A percentile compares a stretch with the other conserved stretches of the same genome.
These are phyloP conservation scores for Podospora comata DNA, from an alignment of 495 filamentous ascomycete species.

Conservation along the genomic window DNA sequence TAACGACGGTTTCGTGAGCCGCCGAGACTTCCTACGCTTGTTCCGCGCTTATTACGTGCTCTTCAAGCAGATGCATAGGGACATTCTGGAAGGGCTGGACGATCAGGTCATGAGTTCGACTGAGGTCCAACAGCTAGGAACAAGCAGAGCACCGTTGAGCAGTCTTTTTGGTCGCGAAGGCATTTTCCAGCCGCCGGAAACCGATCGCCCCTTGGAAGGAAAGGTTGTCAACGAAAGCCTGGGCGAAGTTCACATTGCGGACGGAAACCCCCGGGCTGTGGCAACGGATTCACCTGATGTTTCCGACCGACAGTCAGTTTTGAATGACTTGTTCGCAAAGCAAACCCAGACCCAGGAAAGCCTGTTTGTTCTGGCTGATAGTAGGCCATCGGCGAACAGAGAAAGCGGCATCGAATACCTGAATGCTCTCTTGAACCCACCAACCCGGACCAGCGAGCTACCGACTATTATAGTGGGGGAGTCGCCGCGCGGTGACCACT, in stretches of 20 bases:
- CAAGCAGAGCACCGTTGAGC: slow-evolving; percentile 75
- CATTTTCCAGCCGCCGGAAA: slow-evolving; percentile 57
- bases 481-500: slow-evolving; percentile 28
- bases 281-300: slow-evolving; percentile 44
- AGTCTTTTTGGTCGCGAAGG: slow-evolving; percentile 61
- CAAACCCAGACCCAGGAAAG: slow-evolving; percentile 29
- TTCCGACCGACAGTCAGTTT: slow-evolving; percentile 39
- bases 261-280: slow-evolving; percentile 42
- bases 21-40: slow-evolving; percentile 87
- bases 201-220: slow-evolving; percentile 58
- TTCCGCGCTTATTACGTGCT: slow-evolving; percentile 88
- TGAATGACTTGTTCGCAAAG: slow-evolving; percentile 39
- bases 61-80: slow-evolving; percentile 77
- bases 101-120: slow-evolving; percentile 71
- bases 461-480: slow-evolving; percentile 38
- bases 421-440: slow-evolving; percentile 41
- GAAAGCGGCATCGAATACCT: slow-evolving; percentile 35
- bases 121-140: slow-evolving; percentile 69
- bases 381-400: slow-evolving; percentile 6
- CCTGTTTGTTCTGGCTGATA: slow-evolving; percentile 32
- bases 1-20: slow-evolving; percentile 78
- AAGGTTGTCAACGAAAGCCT: slow-evolving; percentile 53
- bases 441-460: slow-evolving; percentile 37
- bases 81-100: slow-evolving; percentile 77
- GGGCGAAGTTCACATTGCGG: slow-evolving; percentile 61